phyloP scores from a whole-genome alignment of 1,284 basidiomycete species.

The Leccinum variabile region DNA sequence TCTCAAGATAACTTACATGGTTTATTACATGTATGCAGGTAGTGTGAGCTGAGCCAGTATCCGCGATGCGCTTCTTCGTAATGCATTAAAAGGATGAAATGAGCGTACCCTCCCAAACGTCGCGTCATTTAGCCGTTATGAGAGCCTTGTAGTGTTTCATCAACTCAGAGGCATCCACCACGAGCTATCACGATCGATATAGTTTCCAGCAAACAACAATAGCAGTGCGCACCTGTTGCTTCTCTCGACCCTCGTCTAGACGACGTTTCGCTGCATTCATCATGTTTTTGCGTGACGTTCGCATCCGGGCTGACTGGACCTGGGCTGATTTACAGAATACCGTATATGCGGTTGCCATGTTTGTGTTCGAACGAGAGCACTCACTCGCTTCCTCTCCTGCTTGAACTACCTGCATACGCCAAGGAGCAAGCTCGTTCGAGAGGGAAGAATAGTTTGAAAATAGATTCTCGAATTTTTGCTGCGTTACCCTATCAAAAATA shows the following conservation, averaged over 20 bases:
- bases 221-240: slow-evolving; percentile 37
- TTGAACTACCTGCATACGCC: slow-evolving; percentile 37
- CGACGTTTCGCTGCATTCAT: slow-evolving; percentile 38
- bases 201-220: not conserved
- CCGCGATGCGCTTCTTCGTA: not conserved
- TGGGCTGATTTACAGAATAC: slow-evolving; percentile 33
- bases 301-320: slow-evolving; percentile 34
- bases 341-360: slow-evolving; percentile 12
- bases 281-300: slow-evolving; percentile 39
- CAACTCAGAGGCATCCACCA: slow-evolving; percentile 42
- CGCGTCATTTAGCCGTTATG: slow-evolving; percentile 29
- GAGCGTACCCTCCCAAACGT: not conserved
- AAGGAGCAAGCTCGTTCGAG: slow-evolving; percentile 39
- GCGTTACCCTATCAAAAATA: slow-evolving; percentile 13
- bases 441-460: slow-evolving; percentile 35
- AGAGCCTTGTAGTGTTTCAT: slow-evolving; percentile 49
- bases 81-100: not conserved
- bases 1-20: slow-evolving; percentile 3
- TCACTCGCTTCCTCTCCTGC: slow-evolving; percentile 40
- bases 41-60: not conserved
- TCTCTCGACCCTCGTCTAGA: slow-evolving; percentile 43
- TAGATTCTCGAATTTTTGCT: slow-evolving; percentile 38
- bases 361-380: slow-evolving; percentile 14
- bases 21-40: slow-evolving; percentile 5
- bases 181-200: slow-evolving; percentile 33